Conservation (phyloP, 148 eudicot species). For the Persicaria tinctoria region DNA sequence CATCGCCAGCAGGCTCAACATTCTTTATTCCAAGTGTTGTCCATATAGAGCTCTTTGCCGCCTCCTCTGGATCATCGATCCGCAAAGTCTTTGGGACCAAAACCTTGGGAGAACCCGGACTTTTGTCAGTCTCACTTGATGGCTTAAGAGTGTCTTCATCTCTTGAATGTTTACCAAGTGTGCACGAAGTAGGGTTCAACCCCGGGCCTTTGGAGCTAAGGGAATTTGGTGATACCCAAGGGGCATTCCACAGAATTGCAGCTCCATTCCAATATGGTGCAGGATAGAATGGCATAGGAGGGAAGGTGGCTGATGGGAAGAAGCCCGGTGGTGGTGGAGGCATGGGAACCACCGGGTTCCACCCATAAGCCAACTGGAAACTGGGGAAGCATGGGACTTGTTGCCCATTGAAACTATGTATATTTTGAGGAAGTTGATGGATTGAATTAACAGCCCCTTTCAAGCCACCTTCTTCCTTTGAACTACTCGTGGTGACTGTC, state of each 20-base stretch:
- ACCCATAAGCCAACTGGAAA: conserved; percentile 65
- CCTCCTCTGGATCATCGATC: conserved; percentile 88
- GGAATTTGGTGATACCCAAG: conserved; percentile 39
- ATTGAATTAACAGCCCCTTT: conserved; percentile 16
- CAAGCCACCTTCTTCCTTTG: conserved; percentile 23
- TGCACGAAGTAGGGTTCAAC: conserved; percentile 34
- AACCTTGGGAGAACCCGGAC: conserved; percentile 24
- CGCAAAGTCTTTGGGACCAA: conserved; percentile 79
- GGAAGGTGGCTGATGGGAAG: conserved; percentile 31
- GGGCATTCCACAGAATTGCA: conserved; percentile 45
- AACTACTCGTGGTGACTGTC: conserved; percentile 5
- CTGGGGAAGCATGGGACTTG: conserved; percentile 57
- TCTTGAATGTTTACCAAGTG: conserved; percentile 73
- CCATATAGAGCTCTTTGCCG: conserved; percentile 95
- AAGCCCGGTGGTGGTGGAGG: conserved; percentile 26
- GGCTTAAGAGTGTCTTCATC: conserved; percentile 43
- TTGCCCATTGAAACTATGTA: conserved; percentile 31
- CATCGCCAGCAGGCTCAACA: conserved; percentile 33
- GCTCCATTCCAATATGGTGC: conserved; percentile 66
- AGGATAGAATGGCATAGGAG: conserved; percentile 66
- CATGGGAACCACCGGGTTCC: conserved; percentile 50
- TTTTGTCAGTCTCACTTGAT: conserved; percentile 23
- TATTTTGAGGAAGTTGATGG: conserved; percentile 23
- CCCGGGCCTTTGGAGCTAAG: conserved; percentile 24
- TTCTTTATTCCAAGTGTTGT: conserved; percentile 77